Percentiles rank a stretch among this genome's conserved stretches.
Conservation (phyloP, 192 early-diverging fungal species). For the Linnemannia hyalina region DNA sequence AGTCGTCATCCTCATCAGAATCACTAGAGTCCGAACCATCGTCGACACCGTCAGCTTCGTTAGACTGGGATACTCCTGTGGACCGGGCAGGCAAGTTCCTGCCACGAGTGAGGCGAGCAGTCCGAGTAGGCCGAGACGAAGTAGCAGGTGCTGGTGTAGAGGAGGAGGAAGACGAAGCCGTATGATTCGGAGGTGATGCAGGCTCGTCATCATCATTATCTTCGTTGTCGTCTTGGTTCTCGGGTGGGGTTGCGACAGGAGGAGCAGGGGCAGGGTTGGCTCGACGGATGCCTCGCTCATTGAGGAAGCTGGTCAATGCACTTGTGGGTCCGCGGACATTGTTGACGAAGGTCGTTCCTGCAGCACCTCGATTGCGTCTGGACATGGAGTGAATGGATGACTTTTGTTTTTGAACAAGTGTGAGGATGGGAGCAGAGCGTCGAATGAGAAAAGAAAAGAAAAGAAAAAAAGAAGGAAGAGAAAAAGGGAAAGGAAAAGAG, state of each 20-base stretch:
- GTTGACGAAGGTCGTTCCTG: conserved; percentile 55
- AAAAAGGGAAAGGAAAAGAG: background rate
- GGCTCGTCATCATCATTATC: background rate
- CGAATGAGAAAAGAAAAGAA: background rate
- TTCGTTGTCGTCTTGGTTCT: background rate
- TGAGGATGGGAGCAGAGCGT: background rate
- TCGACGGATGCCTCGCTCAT: conserved; percentile 58
- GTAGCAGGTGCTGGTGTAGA: background rate
- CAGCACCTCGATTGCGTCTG: conserved; percentile 33
- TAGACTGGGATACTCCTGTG: conserved; percentile 20
- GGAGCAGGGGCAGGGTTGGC: conserved; percentile 52
- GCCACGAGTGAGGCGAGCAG: conserved; percentile 43
- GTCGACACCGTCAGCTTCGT: conserved; percentile 12
- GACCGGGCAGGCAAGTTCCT: conserved; percentile 8
- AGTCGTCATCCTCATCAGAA: conserved; percentile 24
- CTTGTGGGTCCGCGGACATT: conserved; percentile 65
- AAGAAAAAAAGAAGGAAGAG: background rate
- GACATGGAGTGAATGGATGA: conserved; percentile 21
- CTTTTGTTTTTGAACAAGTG: background rate
- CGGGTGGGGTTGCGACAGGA: conserved; percentile 1
- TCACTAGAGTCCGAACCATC: conserved; percentile 30
- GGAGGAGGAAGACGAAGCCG: background rate
- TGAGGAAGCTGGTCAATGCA: conserved; percentile 63
- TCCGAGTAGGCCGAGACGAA: conserved; percentile 15
- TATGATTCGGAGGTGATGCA: background rate